phyloP scores from a whole-genome alignment of 2,329 filamentous ascomycete genomes.

The Colletotrichum sp. region DNA sequence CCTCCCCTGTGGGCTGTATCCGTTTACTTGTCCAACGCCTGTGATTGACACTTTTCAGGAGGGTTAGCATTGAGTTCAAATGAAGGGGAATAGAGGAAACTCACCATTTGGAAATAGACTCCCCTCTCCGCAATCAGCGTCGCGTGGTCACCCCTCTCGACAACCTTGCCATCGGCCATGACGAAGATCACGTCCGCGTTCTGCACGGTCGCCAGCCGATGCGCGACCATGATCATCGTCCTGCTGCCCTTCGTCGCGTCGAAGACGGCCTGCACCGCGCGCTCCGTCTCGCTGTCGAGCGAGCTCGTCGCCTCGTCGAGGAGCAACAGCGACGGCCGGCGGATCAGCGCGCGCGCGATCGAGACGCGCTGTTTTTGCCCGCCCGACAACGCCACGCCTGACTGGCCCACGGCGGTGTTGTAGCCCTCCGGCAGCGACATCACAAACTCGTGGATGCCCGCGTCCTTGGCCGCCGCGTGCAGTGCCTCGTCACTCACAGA shows the following conservation, averaged over 20 bases:
- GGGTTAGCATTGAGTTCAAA: background rate
- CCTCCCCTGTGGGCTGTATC: background rate
- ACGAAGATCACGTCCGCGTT: slow-evolving; percentile 50
- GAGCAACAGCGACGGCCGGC: background rate
- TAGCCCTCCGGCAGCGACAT: slow-evolving; percentile 71
- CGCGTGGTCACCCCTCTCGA: slow-evolving; percentile 32
- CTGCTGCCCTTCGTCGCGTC: slow-evolving; percentile 13
- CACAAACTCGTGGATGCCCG: slow-evolving; percentile 76
- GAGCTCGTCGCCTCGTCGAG: slow-evolving; percentile 17
- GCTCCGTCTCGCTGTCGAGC: slow-evolving; percentile 19
- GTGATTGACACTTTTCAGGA: slow-evolving; percentile 11
- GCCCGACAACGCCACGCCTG: slow-evolving; percentile 43
- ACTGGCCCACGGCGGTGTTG: slow-evolving; percentile 21
- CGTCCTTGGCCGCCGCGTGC: slow-evolving; percentile 37
- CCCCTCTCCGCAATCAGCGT: slow-evolving; percentile 10
- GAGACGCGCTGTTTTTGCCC: slow-evolving; percentile 63
- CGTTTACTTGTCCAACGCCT: slow-evolving; percentile 17
- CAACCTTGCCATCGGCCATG: slow-evolving; percentile 43
- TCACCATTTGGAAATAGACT: slow-evolving; percentile 19
- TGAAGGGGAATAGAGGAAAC: background rate
- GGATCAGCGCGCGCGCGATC: slow-evolving; percentile 36
- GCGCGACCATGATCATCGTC: slow-evolving; percentile 41
- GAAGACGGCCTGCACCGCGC: slow-evolving; percentile 14
- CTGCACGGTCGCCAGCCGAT: slow-evolving; percentile 46
- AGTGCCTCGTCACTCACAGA: slow-evolving; percentile 4